Conservation (phyloP, 345 rosid species). For the Sonneratia alba region DNA sequence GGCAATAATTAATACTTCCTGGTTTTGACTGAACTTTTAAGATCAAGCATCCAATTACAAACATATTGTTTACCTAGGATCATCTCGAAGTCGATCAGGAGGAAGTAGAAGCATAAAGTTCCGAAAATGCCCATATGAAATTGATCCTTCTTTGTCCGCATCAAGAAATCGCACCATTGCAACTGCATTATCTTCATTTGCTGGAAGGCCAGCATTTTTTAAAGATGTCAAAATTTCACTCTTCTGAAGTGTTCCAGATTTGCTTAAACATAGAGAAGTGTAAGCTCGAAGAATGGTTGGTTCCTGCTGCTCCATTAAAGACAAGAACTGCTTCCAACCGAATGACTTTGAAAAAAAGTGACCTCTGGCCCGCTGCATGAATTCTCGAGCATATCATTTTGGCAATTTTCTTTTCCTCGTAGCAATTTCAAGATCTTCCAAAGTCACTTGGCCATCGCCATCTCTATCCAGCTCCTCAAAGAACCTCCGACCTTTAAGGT, state of each 20-base stretch:
- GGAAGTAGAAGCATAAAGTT: constrained; percentile 96
- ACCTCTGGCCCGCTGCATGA: constrained; percentile 74
- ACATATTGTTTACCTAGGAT: constrained; percentile 58
- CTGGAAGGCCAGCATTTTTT: constrained; percentile 86
- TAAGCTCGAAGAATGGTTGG: constrained; percentile 96
- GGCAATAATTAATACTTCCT: not conserved
- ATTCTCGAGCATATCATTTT: constrained; percentile 70
- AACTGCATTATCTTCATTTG: constrained; percentile 87
- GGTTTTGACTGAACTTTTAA: not conserved
- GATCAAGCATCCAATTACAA: constrained; percentile 1
- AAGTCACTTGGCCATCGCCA: constrained; percentile 86
- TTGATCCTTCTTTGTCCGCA: constrained; percentile 83
- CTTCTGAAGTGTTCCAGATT: constrained; percentile 92
- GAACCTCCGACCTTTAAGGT: constrained; percentile 73
- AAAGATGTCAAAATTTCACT: constrained; percentile 92
- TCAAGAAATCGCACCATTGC: constrained; percentile 95
- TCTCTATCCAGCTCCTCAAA: constrained; percentile 97
- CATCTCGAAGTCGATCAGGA: constrained; percentile 84
- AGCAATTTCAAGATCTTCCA: constrained; percentile 95
- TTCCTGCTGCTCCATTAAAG: constrained; percentile 97
- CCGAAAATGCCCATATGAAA: constrained; percentile 93
- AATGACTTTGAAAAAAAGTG: constrained; percentile 90
- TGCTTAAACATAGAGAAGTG: constrained; percentile 84
- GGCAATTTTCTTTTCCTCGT: constrained; percentile 90
- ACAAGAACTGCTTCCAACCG: constrained; percentile 94